Evolutionary conservation across 2,329 filamentous ascomycete genomes (phyloP).

Genomic region (Epichloe elymi): DNA sequence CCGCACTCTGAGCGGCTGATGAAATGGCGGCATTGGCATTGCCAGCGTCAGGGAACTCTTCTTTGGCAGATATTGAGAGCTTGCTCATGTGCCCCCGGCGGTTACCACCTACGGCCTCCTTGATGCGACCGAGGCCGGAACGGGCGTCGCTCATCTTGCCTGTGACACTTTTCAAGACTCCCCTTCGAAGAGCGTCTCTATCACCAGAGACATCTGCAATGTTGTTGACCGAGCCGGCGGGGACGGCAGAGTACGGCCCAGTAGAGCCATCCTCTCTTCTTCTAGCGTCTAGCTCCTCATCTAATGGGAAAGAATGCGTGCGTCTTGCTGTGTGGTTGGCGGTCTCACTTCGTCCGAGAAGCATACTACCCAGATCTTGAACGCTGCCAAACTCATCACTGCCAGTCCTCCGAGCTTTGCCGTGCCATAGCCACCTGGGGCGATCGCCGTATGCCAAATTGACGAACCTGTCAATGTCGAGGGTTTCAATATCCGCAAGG

Average conservation of each 20-base stretch:
- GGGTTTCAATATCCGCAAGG: conserved; percentile 83
- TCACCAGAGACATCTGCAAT: conserved; percentile 35
- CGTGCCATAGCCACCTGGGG: conserved; percentile 89
- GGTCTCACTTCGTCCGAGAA: conserved; percentile 43
- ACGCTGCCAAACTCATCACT: conserved; percentile 29
- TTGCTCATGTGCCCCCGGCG: conserved; percentile 39
- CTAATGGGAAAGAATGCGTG: conserved; percentile 35
- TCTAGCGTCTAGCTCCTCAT: conserved; percentile 36
- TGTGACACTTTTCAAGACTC: conserved; percentile 66
- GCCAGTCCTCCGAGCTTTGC: conserved; percentile 61
- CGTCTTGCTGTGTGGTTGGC: conserved; percentile 29
- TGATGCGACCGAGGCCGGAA: conserved; percentile 72
- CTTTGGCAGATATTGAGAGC: conserved; percentile 34
- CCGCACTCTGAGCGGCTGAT: conserved; percentile 9
- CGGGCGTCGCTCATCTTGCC: conserved; percentile 69
- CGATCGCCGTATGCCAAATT: conserved; percentile 67
- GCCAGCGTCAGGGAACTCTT: conserved; percentile 32
- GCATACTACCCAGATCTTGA: conserved; percentile 31
- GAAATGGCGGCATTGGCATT: conserved; percentile 5
- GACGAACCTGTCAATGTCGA: conserved; percentile 75
- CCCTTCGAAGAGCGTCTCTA: conserved; percentile 46
- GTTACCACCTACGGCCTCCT: conserved; percentile 61
- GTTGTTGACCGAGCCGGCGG: conserved; percentile 32
- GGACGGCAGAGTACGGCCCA: conserved; percentile 27
- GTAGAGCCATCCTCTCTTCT: conserved; percentile 31